phyloP scores from a whole-genome alignment of 2,329 filamentous ascomycete species.

The Rhexocercosporidium sp. region DNA sequence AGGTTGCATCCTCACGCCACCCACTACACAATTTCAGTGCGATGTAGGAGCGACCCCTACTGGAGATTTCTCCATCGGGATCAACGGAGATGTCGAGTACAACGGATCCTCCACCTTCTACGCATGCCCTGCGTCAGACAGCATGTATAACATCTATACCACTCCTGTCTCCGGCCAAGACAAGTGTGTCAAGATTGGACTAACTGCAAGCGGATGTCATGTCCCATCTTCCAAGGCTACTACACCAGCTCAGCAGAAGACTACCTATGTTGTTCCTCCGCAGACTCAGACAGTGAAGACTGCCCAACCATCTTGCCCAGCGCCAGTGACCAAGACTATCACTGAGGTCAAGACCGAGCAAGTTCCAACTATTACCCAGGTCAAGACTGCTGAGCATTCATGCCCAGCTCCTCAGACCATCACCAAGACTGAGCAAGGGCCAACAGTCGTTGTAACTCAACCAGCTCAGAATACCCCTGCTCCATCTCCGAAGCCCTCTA shows the following conservation, averaged over 20 bases:
- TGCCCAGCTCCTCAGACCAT: slow-evolving; percentile 8
- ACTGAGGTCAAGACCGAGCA: slow-evolving; percentile 3
- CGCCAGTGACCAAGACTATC: not conserved
- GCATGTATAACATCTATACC: slow-evolving; percentile 48
- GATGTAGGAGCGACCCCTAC: slow-evolving; percentile 57
- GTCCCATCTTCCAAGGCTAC: slow-evolving; percentile 1
- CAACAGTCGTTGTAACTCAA: not conserved
- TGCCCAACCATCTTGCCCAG: slow-evolving; percentile 6
- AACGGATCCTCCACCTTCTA: slow-evolving; percentile 58
- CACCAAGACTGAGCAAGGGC: not conserved
- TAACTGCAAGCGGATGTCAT: slow-evolving; percentile 46
- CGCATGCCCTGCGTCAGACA: slow-evolving; percentile 53
- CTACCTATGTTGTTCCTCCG: not conserved
- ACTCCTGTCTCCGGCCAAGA: slow-evolving; percentile 27
- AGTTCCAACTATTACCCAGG: slow-evolving; percentile 4
- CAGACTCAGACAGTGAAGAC: not conserved
- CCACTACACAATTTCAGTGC: slow-evolving; percentile 40
- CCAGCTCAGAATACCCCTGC: not conserved
- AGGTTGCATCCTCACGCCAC: slow-evolving; percentile 60
- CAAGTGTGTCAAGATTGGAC: slow-evolving; percentile 43
- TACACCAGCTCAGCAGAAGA: not conserved
- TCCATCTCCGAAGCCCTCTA: not conserved
- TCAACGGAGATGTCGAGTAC: slow-evolving; percentile 56
- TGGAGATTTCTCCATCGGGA: slow-evolving; percentile 59
- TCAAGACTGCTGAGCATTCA: not conserved